A percentile compares a stretch with the other conserved stretches of the same genome.
Evolutionary conservation across 176 grass and related monocot species (phyloP).

Genomic region (Dendrocalamus sinicus): DNA sequence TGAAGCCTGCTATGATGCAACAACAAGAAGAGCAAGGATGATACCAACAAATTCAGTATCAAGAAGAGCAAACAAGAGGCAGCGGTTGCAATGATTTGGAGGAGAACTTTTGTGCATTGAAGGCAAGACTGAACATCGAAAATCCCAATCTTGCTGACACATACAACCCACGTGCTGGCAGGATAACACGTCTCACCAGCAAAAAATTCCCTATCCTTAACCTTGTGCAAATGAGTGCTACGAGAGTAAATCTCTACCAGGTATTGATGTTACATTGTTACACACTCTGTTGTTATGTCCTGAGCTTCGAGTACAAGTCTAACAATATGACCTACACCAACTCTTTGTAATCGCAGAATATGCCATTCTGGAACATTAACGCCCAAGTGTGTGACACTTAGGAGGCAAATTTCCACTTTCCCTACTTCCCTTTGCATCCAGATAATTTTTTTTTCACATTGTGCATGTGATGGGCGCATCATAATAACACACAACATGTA

Average conservation of each 20-base stretch:
- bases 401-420: too few relatives aligned
- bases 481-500: too few relatives aligned
- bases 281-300: too few relatives aligned
- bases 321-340: not conserved
- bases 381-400: too few relatives aligned
- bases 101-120: not conserved
- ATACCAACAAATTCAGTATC: not conserved
- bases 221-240: conserved; percentile 41
- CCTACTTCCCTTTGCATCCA: too few relatives aligned
- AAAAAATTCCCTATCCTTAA: not conserved
- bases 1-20: not conserved
- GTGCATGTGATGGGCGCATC: too few relatives aligned
- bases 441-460: too few relatives aligned
- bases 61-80: not conserved
- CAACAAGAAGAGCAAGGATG: not conserved
- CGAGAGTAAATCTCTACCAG: conserved; percentile 41
- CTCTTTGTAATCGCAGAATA: conserved; percentile 30
- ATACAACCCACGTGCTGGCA: conserved; percentile 45
- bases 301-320: not conserved
- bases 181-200: not conserved
- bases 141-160: conserved; percentile 23
- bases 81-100: not conserved
- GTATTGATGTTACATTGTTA: not conserved
- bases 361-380: conserved; percentile 50
- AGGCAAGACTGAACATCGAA: not conserved